phyloP scores from a whole-genome alignment of 306 rosid species.

The Cucumis melo region DNA sequence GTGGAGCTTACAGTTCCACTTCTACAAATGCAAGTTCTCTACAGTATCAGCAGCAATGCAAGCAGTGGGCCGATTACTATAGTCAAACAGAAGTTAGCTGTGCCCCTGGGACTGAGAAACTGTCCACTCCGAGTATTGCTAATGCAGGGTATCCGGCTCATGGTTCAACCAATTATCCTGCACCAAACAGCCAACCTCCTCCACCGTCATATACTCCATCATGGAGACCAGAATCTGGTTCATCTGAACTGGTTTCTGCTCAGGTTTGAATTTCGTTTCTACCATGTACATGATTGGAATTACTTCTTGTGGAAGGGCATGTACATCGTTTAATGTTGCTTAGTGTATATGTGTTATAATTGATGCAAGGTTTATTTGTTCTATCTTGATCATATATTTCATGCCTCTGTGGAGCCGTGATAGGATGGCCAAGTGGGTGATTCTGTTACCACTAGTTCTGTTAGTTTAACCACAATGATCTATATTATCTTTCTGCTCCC shows the following conservation, averaged over 20 bases:
- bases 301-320: not conserved
- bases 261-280: conserved; percentile 64
- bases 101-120: conserved; percentile 96
- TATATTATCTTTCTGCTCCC: not conserved
- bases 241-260: conserved; percentile 48
- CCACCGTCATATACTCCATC: conserved; percentile 43
- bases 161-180: conserved; percentile 40
- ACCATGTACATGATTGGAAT: not conserved
- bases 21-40: conserved; percentile 36
- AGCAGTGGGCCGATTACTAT: conserved; percentile 91
- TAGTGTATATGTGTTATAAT: not conserved
- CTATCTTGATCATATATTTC: not conserved
- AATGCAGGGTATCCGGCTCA: conserved; percentile 43
- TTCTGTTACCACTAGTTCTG: not conserved
- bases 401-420: not conserved
- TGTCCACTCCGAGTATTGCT: conserved; percentile 49
- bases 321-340: not conserved
- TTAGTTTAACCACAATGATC: not conserved
- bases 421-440: not conserved
- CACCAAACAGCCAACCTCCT: conserved; percentile 42
- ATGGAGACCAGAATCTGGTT: conserved; percentile 77
- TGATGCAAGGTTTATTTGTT: not conserved
- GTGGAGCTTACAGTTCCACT: conserved; percentile 50
- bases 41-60: conserved; percentile 73
- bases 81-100: conserved; percentile 92